These are phyloP conservation scores for Ustilago tritici DNA, from an alignment of 1,284 basidiomycete species.

Conservation along the genomic window DNA sequence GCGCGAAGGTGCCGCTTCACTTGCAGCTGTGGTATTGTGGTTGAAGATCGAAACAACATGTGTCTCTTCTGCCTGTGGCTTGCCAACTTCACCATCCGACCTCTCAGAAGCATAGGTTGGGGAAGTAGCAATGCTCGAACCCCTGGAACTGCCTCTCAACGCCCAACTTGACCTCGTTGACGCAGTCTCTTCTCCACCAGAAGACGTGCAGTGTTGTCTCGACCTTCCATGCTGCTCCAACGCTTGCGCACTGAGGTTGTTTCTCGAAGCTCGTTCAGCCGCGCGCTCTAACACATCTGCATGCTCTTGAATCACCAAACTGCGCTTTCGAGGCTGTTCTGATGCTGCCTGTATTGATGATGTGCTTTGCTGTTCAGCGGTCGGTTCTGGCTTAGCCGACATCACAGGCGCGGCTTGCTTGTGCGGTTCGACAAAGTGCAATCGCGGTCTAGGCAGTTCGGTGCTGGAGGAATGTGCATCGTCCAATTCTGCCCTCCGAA, in stretches of 20 bases:
- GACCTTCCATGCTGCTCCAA: constrained; percentile 25
- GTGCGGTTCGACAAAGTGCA: constrained; percentile 42
- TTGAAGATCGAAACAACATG: constrained; percentile 20
- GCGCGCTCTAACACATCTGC: constrained; percentile 47
- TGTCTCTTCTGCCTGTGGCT: constrained; percentile 4
- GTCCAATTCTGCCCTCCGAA: constrained; percentile 21
- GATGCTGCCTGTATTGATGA: constrained; percentile 7
- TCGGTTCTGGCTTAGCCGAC: constrained; percentile 12
- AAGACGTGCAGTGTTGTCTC: constrained; percentile 43
- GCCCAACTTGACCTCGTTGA: constrained; percentile 49
- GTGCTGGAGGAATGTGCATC: neutral
- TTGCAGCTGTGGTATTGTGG: neutral
- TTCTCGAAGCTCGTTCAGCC: constrained; percentile 41
- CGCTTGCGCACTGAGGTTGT: constrained; percentile 16
- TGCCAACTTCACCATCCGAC: constrained; percentile 1
- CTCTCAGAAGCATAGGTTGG: constrained; percentile 23
- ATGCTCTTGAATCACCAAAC: constrained; percentile 51
- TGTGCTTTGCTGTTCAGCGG: neutral
- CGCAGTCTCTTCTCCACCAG: constrained; percentile 48
- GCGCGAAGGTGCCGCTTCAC: constrained; percentile 7
- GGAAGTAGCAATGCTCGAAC: constrained; percentile 38
- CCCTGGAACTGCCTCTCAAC: constrained; percentile 29
- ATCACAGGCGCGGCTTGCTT: constrained; percentile 9
- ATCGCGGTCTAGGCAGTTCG: constrained; percentile 27
- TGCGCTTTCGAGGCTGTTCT: constrained; percentile 29